These are phyloP conservation scores for Epipyxis sp. DNA, from an alignment of 108 stramenopile species.

Conservation along the genomic window DNA sequence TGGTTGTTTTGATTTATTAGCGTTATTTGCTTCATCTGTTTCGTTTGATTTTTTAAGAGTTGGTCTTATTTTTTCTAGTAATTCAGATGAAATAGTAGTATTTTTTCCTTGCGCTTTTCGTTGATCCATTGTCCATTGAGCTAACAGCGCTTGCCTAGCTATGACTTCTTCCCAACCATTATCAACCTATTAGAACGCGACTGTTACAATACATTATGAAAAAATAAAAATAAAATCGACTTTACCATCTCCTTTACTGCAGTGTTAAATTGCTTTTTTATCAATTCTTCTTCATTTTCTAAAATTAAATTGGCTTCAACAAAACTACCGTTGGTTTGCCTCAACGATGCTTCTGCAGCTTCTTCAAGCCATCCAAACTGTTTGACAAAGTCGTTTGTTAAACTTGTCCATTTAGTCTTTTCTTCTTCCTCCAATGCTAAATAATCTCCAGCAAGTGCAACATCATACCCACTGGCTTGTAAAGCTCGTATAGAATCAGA, in stretches of 20 bases:
- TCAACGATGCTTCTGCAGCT: background rate
- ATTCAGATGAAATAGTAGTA: conserved; percentile 27
- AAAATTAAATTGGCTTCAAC: conserved; percentile 2
- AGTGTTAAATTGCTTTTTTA: conserved; percentile 1
- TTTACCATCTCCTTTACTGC: conserved; percentile 37
- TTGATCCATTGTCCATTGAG: conserved; percentile 46
- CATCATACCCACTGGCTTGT: background rate
- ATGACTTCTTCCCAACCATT: conserved; percentile 53
- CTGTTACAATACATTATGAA: too few species aligned
- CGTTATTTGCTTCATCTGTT: background rate
- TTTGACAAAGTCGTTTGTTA: background rate
- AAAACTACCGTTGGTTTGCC: background rate
- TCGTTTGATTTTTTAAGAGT: conserved; percentile 33
- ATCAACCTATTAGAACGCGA: too few species aligned
- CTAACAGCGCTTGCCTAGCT: conserved; percentile 43
- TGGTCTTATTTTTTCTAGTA: conserved; percentile 31
- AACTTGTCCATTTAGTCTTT: background rate
- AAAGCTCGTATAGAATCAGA: background rate
- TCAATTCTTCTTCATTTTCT: background rate
- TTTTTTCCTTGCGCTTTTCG: conserved; percentile 25
- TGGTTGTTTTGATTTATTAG: background rate
- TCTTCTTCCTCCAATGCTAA: background rate
- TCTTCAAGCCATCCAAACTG: background rate
- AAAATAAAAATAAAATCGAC: too few species aligned
- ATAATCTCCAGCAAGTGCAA: background rate